Percentiles rank a stretch among this genome's conserved stretches.
Conservation (phyloP, 2,329 filamentous ascomycete genomes). For the Cercospora sp. region DNA sequence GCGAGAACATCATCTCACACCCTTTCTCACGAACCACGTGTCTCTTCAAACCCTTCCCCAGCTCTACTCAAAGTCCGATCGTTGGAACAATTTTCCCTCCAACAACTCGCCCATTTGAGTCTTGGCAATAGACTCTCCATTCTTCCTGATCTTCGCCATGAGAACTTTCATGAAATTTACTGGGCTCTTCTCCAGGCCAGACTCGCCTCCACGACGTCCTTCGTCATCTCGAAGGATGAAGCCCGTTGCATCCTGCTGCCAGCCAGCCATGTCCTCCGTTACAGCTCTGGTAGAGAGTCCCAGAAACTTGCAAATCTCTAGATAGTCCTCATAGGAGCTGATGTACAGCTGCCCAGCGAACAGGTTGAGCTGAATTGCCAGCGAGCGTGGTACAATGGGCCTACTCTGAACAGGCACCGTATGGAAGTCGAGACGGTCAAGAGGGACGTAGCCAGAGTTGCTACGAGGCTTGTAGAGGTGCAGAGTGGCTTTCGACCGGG, state of each 20-base stretch:
- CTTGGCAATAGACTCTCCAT: constrained; percentile 31
- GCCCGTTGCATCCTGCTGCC: constrained; percentile 27
- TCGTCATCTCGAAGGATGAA: constrained; percentile 30
- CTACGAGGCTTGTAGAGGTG: constrained; percentile 58
- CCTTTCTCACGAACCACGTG: not conserved
- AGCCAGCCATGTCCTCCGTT: constrained; percentile 13
- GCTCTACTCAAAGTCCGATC: constrained; percentile 4
- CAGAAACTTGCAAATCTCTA: constrained; percentile 53
- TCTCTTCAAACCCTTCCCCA: not conserved
- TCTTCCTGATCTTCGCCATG: constrained; percentile 29
- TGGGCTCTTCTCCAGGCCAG: constrained; percentile 27
- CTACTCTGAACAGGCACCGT: constrained; percentile 32
- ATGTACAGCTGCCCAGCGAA: constrained; percentile 71
- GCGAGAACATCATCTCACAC: not conserved
- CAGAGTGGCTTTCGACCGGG: constrained; percentile 26
- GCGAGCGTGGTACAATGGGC: not conserved
- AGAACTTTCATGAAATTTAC: constrained; percentile 31
- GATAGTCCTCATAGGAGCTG: constrained; percentile 56
- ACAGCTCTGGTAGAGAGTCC: constrained; percentile 43
- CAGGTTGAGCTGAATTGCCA: constrained; percentile 56
- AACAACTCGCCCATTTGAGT: constrained; percentile 35
- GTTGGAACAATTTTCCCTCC: constrained; percentile 17
- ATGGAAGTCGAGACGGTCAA: constrained; percentile 54
- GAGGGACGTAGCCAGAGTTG: constrained; percentile 38
- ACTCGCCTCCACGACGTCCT: constrained; percentile 24